phyloP scores from a whole-genome alignment of 768 basidiomycete species.

The Suillus clintonianus region DNA sequence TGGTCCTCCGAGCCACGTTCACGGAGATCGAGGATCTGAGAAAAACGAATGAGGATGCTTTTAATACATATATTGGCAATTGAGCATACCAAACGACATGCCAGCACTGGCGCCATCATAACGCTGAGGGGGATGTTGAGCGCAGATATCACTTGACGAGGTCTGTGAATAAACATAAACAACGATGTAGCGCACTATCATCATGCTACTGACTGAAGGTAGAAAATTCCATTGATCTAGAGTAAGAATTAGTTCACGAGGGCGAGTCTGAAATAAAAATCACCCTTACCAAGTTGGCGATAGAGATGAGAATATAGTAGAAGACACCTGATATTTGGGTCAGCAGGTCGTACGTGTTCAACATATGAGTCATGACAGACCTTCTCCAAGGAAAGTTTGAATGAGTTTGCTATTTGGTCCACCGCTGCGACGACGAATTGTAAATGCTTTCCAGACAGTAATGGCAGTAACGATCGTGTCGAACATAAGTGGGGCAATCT shows the following conservation, averaged over 20 bases:
- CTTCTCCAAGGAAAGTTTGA: slow-evolving; percentile 83
- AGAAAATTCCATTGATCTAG: slow-evolving; percentile 80
- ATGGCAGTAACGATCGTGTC: slow-evolving; percentile 80
- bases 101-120: slow-evolving; percentile 79
- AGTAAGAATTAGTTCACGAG: slow-evolving; percentile 5
- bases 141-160: slow-evolving; percentile 79
- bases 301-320: slow-evolving; percentile 84
- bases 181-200: neutral
- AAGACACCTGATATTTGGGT: slow-evolving; percentile 58
- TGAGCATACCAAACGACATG: slow-evolving; percentile 66
- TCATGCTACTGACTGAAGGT: slow-evolving; percentile 63
- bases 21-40: slow-evolving; percentile 79
- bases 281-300: slow-evolving; percentile 66
- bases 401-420: slow-evolving; percentile 78
- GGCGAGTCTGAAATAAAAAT: neutral
- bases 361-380: slow-evolving; percentile 33
- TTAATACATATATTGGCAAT: neutral
- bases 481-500: slow-evolving; percentile 82
- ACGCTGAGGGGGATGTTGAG: slow-evolving; percentile 85
- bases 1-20: slow-evolving; percentile 75
- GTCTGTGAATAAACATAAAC: slow-evolving; percentile 43
- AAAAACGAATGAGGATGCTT: slow-evolving; percentile 4
- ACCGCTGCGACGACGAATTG: slow-evolving; percentile 73
- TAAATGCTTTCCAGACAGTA: slow-evolving; percentile 79
- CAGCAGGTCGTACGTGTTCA: neutral